A percentile compares a stretch with the other conserved stretches of the same genome.
These are phyloP conservation scores for Sarcomyxa edulis DNA, from an alignment of 768 basidiomycete genomes.

Conservation along the genomic window DNA sequence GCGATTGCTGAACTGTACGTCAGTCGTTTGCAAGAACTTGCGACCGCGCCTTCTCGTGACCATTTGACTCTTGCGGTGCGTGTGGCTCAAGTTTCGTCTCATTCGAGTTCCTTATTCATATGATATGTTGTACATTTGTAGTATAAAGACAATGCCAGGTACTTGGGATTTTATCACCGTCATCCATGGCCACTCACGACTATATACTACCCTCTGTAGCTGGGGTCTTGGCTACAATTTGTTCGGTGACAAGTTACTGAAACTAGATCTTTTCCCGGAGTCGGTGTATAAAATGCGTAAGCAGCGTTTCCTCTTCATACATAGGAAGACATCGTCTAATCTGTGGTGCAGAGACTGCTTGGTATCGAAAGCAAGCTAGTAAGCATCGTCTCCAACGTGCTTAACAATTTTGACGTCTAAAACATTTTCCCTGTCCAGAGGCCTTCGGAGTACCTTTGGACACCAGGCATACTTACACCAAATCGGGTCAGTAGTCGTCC, in stretches of 20 bases:
- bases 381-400: slow-evolving; percentile 12
- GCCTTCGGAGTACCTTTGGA: slow-evolving; percentile 44
- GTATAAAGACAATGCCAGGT: no score
- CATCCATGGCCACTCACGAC: no score
- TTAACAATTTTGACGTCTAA: background rate
- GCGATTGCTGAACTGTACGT: slow-evolving; percentile 49
- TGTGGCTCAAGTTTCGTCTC: slow-evolving; percentile 4
- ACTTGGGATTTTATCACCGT: no score
- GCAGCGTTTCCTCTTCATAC: slow-evolving; percentile 9
- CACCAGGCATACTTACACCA: slow-evolving; percentile 51
- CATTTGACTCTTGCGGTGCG: slow-evolving; percentile 53
- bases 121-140: no score
- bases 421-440: slow-evolving; percentile 19
- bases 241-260: slow-evolving; percentile 53
- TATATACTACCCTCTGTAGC: no score
- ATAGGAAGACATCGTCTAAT: background rate
- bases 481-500: slow-evolving; percentile 39
- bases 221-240: slow-evolving; percentile 65
- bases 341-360: slow-evolving; percentile 42
- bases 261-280: slow-evolving; percentile 45
- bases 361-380: slow-evolving; percentile 44
- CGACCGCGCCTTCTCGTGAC: slow-evolving; percentile 41
- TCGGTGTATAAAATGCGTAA: slow-evolving; percentile 43
- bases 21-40: slow-evolving; percentile 44
- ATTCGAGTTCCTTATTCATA: no score